A percentile compares a stretch with the other conserved stretches of the same genome.
Evolutionary conservation across 192 early-diverging fungal genomes (phyloP).

Genomic region (Diversispora epigaea): DNA sequence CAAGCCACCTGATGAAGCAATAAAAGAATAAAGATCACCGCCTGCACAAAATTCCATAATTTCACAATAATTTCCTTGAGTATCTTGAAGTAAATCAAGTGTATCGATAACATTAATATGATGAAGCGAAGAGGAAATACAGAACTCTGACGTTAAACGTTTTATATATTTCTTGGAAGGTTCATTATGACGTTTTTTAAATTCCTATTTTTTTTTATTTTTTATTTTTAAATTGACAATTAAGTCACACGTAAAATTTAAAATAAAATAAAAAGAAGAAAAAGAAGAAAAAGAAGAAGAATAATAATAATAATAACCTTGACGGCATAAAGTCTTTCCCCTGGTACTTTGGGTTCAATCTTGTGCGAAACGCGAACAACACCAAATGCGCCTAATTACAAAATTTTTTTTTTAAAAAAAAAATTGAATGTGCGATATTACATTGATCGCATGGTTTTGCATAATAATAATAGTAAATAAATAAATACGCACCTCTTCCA

Average conservation of each 20-base stretch:
- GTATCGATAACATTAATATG: constrained; percentile 79
- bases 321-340: constrained; percentile 46
- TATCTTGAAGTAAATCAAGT: constrained; percentile 70
- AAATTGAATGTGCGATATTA: not conserved
- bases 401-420: not conserved
- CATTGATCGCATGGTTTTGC: not conserved
- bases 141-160: constrained; percentile 71
- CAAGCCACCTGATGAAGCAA: constrained; percentile 62
- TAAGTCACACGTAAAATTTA: not conserved
- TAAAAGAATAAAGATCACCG: constrained; percentile 73
- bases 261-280: not conserved
- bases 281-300: not conserved
- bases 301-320: constrained; percentile 37
- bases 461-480: too few relatives aligned
- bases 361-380: constrained; percentile 46
- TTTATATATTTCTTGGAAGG: constrained; percentile 52
- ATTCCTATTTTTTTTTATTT: constrained; percentile 61
- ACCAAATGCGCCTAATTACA: constrained; percentile 42
- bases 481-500: constrained; percentile 33
- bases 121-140: constrained; percentile 74
- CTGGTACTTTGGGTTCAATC: constrained; percentile 33
- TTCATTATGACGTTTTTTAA: constrained; percentile 67
- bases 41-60: constrained; percentile 87
- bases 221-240: not conserved
- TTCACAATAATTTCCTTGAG: constrained; percentile 61